Base-by-base conservation (phyloP, 163 green algal genomes). In the Scenedesmus sp. region DNA sequence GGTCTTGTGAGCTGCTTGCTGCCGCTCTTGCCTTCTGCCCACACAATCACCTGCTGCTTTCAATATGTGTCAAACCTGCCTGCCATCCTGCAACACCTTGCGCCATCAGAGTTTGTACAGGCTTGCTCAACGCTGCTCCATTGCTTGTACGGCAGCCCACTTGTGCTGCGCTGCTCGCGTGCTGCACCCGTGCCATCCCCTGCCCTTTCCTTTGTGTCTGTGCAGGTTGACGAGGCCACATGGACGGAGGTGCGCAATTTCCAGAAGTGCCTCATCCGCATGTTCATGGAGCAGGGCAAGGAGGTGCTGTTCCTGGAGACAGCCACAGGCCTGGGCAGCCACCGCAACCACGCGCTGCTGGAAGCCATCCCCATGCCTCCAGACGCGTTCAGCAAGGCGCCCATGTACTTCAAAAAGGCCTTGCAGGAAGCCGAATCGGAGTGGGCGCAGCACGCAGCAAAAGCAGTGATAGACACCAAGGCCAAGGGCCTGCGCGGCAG, bases 171-270 rank as follows among this genome's bases (percentile, higher is more conserved):
- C 81, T 83, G 76, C 8, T 57, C 34, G 52, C 16, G 54, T n/a
- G 1, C 9, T 56, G 15, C 77, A 4, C n/a, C 1, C 77, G 46
- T 84, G 18, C 8, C n/a, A 23, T 18, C 9, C 74, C 3, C 16
- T 52, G 2, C 74, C 34, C 34, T 60, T 59, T 3, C 34, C 26
- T 26, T n/a, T n/a, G 16, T 7, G 3, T n/a, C 16, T 34, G 20
- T 57, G 4, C 87, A 94, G 85, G 92, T 96, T 62, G 98, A 99
- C 91, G 98, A 99, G 77, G 94, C 94, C 52, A 95, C 96, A 10
- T 99, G 96, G 96, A 98, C 96, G 0, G 98, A 99, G 94, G 94
- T 99, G 67, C 97, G 98, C 93, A 99, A 99, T 95, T 99, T 99
- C 96, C 99, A 99, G 84, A 99, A 99, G 96, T 99, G 97, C 94